Evolutionary conservation across 495 filamentous ascomycete species (phyloP).

Genomic region (Sphaerosporella brunnea): DNA sequence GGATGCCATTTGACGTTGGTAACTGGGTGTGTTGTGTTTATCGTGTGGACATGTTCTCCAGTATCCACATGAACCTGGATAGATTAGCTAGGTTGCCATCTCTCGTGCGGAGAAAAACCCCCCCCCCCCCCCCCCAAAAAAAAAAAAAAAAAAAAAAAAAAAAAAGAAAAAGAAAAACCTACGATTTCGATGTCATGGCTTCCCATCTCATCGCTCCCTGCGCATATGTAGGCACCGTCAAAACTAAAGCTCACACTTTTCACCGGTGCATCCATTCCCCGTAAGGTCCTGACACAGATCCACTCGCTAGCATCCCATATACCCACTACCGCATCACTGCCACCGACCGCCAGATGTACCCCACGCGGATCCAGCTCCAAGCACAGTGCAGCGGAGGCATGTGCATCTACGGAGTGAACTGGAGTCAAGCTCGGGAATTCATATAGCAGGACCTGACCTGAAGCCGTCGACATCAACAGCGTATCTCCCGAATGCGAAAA

Average conservation of each 20-base stretch:
- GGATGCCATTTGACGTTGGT: slow-evolving; percentile 81
- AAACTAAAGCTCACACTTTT: slow-evolving; percentile 49
- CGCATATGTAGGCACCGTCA: slow-evolving; percentile 52
- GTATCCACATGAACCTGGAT: slow-evolving; percentile 67
- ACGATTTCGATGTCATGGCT: slow-evolving; percentile 62
- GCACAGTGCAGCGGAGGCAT: slow-evolving; percentile 24
- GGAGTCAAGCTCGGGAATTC: slow-evolving; percentile 47
- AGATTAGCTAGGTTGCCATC: too few species aligned
- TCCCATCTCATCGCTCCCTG: slow-evolving; percentile 71
- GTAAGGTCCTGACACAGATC: slow-evolving; percentile 69
- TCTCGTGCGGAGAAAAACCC: too few species aligned
- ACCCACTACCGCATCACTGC: slow-evolving; percentile 69
- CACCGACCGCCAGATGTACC: slow-evolving; percentile 65
- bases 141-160: too few species aligned
- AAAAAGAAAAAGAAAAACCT: too few species aligned
- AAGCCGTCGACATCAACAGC: slow-evolving; percentile 65
- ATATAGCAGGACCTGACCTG: slow-evolving; percentile 65
- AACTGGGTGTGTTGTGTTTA: slow-evolving; percentile 47
- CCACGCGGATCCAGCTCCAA: slow-evolving; percentile 24
- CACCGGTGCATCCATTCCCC: slow-evolving; percentile 58
- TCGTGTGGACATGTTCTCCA: slow-evolving; percentile 64
- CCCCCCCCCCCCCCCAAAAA: too few species aligned
- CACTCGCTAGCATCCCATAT: slow-evolving; percentile 88
- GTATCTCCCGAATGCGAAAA: slow-evolving; percentile 61
- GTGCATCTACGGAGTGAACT: slow-evolving; percentile 22